Evolutionary conservation across 2,329 filamentous ascomycete genomes (phyloP).

Genomic region (Mycosphaerella sp.): DNA sequence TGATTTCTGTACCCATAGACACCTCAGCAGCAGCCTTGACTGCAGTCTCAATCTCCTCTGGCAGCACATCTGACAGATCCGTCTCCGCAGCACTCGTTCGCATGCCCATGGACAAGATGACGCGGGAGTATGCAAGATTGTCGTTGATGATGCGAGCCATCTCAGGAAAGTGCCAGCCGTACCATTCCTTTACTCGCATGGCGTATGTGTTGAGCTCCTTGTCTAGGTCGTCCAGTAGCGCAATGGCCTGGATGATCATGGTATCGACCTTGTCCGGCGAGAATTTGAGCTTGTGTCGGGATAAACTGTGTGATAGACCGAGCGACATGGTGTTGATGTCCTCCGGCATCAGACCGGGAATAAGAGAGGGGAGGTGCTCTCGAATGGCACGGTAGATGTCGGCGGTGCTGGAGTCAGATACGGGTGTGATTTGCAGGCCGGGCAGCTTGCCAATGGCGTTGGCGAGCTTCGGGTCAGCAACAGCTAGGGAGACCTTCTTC

Average conservation of each 20-base stretch:
- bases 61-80: conserved; percentile 82
- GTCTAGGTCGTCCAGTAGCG: conserved; percentile 89
- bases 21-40: conserved; percentile 94
- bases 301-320: conserved; percentile 93
- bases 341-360: conserved; percentile 77
- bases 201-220: conserved; percentile 99
- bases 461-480: conserved; percentile 86
- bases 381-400: conserved; percentile 94
- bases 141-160: conserved; percentile 96
- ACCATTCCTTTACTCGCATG: conserved; percentile 99
- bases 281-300: conserved; percentile 97
- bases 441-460: conserved; percentile 90
- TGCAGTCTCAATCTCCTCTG: conserved; percentile 86
- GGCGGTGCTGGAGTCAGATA: conserved; percentile 73
- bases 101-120: conserved; percentile 85
- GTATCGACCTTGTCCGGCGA: conserved; percentile 98
- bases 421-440: conserved; percentile 73
- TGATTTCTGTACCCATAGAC: conserved; percentile 98
- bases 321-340: conserved; percentile 92
- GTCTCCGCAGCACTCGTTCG: conserved; percentile 68
- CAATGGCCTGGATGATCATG: conserved; percentile 98
- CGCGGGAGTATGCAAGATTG: conserved; percentile 86
- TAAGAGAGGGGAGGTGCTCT: conserved; percentile 80
- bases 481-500: conserved; percentile 91
- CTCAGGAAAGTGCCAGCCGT: conserved; percentile 99